These are phyloP conservation scores for Echium plantagineum DNA, from an alignment of 257 asterid genomes.

Conservation along the genomic window DNA sequence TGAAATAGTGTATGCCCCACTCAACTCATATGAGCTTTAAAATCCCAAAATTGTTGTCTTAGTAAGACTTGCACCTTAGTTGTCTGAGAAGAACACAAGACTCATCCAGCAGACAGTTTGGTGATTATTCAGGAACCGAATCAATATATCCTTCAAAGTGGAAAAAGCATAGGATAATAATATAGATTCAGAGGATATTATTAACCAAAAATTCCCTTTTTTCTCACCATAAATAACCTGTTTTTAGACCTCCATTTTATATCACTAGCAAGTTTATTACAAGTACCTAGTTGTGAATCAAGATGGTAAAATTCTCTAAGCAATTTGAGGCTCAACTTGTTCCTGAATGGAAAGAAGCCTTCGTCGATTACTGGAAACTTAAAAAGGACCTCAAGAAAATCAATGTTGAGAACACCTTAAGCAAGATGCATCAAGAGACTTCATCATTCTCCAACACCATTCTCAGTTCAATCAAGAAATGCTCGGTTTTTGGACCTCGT, in stretches of 20 bases:
- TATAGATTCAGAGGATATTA: conserved; percentile 34
- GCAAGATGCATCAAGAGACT: conserved; percentile 13
- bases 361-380: conserved; percentile 73
- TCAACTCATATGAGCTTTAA: conserved; percentile 8
- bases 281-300: neutral
- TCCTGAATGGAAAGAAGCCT: conserved; percentile 97
- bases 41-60: conserved; percentile 8
- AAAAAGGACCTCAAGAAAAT: conserved; percentile 72
- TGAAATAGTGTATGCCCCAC: conserved; percentile 9
- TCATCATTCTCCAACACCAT: conserved; percentile 13
- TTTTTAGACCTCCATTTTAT: conserved; percentile 12
- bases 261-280: conserved; percentile 19
- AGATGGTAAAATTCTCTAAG: conserved; percentile 83
- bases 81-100: conserved; percentile 10
- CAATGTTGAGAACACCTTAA: conserved; percentile 16
- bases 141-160: conserved; percentile 34
- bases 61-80: conserved; percentile 5
- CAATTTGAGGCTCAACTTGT: conserved; percentile 82
- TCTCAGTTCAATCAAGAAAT: conserved; percentile 26
- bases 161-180: conserved; percentile 48
- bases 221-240: conserved; percentile 45
- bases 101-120: conserved; percentile 13
- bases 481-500: conserved; percentile 27
- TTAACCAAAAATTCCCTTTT: conserved; percentile 31
- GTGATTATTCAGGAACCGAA: conserved; percentile 25